These are phyloP conservation scores for Pseudogymnoascus sp. DNA, from an alignment of 2,329 filamentous ascomycete species.

Conservation along the genomic window DNA sequence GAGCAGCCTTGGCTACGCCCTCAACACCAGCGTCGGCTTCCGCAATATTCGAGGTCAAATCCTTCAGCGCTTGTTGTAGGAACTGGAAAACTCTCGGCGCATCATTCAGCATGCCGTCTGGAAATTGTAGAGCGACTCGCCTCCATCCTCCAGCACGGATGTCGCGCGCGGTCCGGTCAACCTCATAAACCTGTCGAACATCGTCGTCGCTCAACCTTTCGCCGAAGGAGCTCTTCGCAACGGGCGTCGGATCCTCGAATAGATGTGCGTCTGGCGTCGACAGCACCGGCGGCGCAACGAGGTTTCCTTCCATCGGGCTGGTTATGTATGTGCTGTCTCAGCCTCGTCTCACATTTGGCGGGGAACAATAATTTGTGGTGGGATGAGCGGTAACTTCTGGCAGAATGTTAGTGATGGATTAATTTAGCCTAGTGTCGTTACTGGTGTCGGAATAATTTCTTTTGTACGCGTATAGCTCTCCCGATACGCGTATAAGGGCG, in stretches of 20 bases:
- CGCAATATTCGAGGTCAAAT: slow-evolving; percentile 9
- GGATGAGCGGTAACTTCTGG: background rate
- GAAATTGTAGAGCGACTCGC: slow-evolving; percentile 87
- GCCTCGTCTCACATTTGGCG: background rate
- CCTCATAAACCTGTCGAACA: slow-evolving; percentile 72
- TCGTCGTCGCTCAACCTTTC: slow-evolving; percentile 49
- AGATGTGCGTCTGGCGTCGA: slow-evolving; percentile 56
- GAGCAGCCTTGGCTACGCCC: slow-evolving; percentile 15
- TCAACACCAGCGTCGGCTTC: slow-evolving; percentile 9
- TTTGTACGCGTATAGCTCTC: background rate
- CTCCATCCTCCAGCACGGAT: slow-evolving; percentile 64
- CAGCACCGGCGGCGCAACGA: slow-evolving; percentile 49
- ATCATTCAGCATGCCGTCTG: slow-evolving; percentile 84
- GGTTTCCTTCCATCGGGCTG: slow-evolving; percentile 36
- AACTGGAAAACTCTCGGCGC: slow-evolving; percentile 69
- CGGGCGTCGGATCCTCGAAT: slow-evolving; percentile 41
- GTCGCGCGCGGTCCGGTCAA: slow-evolving; percentile 68
- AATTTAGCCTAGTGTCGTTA: background rate
- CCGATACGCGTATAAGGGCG: background rate
- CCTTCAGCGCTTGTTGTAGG: slow-evolving; percentile 45
- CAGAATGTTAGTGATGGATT: background rate
- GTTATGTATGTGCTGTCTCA: background rate
- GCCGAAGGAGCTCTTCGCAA: background rate
- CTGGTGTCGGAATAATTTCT: background rate
- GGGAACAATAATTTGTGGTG: slow-evolving; percentile 9